phyloP scores from a whole-genome alignment of 495 filamentous ascomycete genomes.

The Neurospora intermedia region DNA sequence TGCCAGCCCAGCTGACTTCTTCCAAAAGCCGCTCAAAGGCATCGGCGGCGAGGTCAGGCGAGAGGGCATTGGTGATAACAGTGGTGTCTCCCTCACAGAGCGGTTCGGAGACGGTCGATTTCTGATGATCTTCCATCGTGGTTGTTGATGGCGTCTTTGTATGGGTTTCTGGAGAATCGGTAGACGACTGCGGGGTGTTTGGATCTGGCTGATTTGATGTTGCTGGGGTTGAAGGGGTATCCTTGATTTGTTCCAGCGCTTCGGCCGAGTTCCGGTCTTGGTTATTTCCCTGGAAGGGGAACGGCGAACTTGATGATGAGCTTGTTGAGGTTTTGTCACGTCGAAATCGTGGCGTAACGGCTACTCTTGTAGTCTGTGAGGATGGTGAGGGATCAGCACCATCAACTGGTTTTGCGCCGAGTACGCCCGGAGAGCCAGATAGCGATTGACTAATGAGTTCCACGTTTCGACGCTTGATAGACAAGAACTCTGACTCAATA shows the following conservation, averaged over 20 bases:
- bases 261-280: neutral
- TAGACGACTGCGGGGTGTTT: neutral
- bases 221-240: neutral
- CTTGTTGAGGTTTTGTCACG: neutral
- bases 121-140: neutral
- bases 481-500: neutral
- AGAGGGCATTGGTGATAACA: conserved; percentile 60
- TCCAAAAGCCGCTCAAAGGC: conserved; percentile 60
- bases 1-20: conserved; percentile 82
- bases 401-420: neutral
- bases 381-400: neutral
- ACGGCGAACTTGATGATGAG: neutral
- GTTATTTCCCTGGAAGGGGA: neutral
- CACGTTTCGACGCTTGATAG: neutral
- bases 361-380: neutral
- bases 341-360: neutral
- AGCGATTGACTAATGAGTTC: neutral
- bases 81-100: conserved; percentile 69
- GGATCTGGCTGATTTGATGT: neutral
- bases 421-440: neutral
- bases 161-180: neutral
- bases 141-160: neutral
- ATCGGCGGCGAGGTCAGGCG: conserved; percentile 34
- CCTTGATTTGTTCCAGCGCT: neutral
- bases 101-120: conserved; percentile 13